Base-by-base conservation (phyloP, 169 alveolate species). In the Plasmodium gonderi region DNA sequence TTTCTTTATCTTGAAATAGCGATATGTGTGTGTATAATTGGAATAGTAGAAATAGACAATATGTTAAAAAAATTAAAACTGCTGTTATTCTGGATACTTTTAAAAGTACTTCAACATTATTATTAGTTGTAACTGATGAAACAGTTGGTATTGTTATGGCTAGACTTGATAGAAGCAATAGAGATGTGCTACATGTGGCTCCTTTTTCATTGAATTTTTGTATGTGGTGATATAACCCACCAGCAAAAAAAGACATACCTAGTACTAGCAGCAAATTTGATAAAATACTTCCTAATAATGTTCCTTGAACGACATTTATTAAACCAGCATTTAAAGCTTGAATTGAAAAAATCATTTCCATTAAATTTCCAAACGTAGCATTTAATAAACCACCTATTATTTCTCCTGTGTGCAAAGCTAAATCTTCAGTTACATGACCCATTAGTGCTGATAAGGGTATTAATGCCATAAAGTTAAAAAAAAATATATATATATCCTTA, bases 311-410 rank as follows among this genome's bases (percentile, higher is more conserved):
- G 44, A 97, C 97, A 29, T 94, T 94, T n/a, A 97, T 79, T 54
- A 95, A 75, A 9, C 97, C 97, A 94, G 95, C 93, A 64, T 68
- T 77, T 76, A 83, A 91, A 8, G 97, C 96, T 96, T 97, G 98
- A 29, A 97, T 95, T 31, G 98, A 93, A 80, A 97, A 91, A 67
- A 97, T 97, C 97, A 96, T 96, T 89, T 97, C 98, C 67, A 97
- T 97, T 2, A 98, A 98, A 92, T 97, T 97, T 42, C 98, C 98
- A 85, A 97, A 97, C 3, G 98, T 96, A 14, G 98, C 98, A 80
- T 97, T 97, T 85, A 97, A 75, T 77, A 97, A 95, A 2, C 98
- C 98, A 11, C 98, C 98, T 31, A 94, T 85, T 26, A 95, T 95
- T 76, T 94, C 98, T 87, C 98, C 98, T 23, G 97, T 95, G 90